Evolutionary conservation across 1,284 basidiomycete genomes (phyloP).

Genomic region (Schizophyllum commune): DNA sequence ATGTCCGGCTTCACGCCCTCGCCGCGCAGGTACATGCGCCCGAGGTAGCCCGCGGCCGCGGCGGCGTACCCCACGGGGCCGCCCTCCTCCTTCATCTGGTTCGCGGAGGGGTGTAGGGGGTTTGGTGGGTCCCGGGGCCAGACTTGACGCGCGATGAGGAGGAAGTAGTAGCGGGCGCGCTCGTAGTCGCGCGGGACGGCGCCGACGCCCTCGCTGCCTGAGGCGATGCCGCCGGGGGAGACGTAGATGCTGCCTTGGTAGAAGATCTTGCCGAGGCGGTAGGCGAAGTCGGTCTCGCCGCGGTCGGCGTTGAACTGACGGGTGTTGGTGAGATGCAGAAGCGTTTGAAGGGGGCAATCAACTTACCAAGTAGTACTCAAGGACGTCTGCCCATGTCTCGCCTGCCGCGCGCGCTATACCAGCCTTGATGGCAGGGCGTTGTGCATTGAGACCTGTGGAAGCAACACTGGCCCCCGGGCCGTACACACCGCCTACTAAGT

Average conservation of each 20-base stretch:
- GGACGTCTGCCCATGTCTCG: constrained; percentile 86
- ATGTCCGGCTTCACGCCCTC: constrained; percentile 85
- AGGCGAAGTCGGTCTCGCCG: constrained; percentile 79
- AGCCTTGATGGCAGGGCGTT: constrained; percentile 76
- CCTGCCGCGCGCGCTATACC: constrained; percentile 75
- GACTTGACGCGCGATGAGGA: constrained; percentile 68
- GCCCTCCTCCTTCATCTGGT: constrained; percentile 46
- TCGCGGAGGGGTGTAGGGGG: constrained; percentile 21
- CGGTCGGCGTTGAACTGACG: constrained; percentile 85
- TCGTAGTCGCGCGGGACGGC: constrained; percentile 69
- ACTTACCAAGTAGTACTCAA: constrained; percentile 82
- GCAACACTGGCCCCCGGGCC: constrained; percentile 91
- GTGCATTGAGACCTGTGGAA: constrained; percentile 69
- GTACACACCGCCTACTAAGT: constrained; percentile 86
- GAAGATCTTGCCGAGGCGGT: constrained; percentile 85
- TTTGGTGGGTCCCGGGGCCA: constrained; percentile 74
- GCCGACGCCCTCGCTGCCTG: constrained; percentile 84
- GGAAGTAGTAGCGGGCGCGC: constrained; percentile 76
- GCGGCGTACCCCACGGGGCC: constrained; percentile 61
- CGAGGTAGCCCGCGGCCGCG: constrained; percentile 78
- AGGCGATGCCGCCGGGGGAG: constrained; percentile 64
- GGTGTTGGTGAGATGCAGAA: constrained; percentile 6
- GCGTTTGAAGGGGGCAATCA: neutral
- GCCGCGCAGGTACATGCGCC: constrained; percentile 90
- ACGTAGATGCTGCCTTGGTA: constrained; percentile 88